Conservation (phyloP, 192 early-diverging fungal genomes). For the Coemansia sp. region DNA sequence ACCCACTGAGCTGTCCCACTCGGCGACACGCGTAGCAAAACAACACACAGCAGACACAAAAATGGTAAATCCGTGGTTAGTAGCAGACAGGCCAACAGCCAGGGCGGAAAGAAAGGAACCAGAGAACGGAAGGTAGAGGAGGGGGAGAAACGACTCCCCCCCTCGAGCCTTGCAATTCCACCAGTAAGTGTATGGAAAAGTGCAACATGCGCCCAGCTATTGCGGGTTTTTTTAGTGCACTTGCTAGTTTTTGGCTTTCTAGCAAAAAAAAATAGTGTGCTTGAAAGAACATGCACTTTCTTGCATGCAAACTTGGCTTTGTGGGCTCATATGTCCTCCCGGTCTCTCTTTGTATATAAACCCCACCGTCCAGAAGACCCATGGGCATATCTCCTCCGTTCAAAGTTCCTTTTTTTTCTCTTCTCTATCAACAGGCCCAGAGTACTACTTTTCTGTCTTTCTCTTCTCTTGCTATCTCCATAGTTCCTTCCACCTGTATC, state of each 20-base stretch:
- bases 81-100: not conserved
- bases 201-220: too few species aligned
- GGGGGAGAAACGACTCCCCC: not conserved
- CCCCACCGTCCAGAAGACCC: not conserved
- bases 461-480: not conserved
- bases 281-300: not conserved
- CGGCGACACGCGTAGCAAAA: not conserved
- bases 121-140: not conserved
- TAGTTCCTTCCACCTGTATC: not conserved
- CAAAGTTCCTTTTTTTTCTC: not conserved
- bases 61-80: too few species aligned
- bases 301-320: not conserved
- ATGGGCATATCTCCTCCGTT: not conserved
- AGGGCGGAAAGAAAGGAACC: not conserved
- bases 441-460: conserved; percentile 5
- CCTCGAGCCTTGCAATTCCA: too few species aligned
- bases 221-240: not conserved
- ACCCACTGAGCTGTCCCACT: not conserved
- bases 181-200: too few species aligned
- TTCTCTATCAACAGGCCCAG: not conserved
- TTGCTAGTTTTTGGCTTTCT: not conserved
- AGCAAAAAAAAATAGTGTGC: not conserved
- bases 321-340: not conserved
- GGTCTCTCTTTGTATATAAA: not conserved
- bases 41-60: too few species aligned